These are phyloP conservation scores for Penicillium sp. DNA, from an alignment of 2,329 filamentous ascomycete species.

Conservation along the genomic window DNA sequence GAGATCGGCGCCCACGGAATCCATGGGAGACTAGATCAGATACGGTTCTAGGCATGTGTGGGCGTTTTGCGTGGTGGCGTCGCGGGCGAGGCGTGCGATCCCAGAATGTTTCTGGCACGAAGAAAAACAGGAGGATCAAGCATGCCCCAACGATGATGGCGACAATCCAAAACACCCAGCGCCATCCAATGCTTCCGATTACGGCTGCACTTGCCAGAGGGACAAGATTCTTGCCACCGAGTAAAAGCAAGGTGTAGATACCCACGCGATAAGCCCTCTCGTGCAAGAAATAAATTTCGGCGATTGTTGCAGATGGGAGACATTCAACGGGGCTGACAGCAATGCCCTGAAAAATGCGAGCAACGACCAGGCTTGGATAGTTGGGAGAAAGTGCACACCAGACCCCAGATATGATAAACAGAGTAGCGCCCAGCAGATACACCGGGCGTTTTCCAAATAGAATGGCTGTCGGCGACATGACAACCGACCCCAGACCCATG, in stretches of 20 bases:
- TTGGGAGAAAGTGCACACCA: conserved; percentile 88
- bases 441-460: conserved; percentile 88
- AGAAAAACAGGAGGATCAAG: conserved; percentile 76
- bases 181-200: conserved; percentile 78
- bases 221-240: conserved; percentile 89
- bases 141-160: conserved; percentile 77
- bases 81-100: conserved; percentile 72
- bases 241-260: conserved; percentile 85
- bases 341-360: conserved; percentile 84
- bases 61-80: conserved; percentile 42
- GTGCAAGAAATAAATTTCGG: conserved; percentile 95
- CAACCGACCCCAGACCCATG: conserved; percentile 78
- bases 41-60: conserved; percentile 38
- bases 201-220: conserved; percentile 85
- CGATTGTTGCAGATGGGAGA: conserved; percentile 88
- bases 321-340: conserved; percentile 90
- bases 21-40: conserved; percentile 42
- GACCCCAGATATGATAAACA: conserved; percentile 76
- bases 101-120: conserved; percentile 96
- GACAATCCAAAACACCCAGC: conserved; percentile 91
- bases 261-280: conserved; percentile 91
- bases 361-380: conserved; percentile 78
- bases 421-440: conserved; percentile 74
- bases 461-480: conserved; percentile 89
- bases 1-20: conserved; percentile 39